Evolutionary conservation across 2,329 filamentous ascomycete species (phyloP), one percentile per base, ranked within the genome.

Genomic region (Aureobasidium sp.): DNA sequence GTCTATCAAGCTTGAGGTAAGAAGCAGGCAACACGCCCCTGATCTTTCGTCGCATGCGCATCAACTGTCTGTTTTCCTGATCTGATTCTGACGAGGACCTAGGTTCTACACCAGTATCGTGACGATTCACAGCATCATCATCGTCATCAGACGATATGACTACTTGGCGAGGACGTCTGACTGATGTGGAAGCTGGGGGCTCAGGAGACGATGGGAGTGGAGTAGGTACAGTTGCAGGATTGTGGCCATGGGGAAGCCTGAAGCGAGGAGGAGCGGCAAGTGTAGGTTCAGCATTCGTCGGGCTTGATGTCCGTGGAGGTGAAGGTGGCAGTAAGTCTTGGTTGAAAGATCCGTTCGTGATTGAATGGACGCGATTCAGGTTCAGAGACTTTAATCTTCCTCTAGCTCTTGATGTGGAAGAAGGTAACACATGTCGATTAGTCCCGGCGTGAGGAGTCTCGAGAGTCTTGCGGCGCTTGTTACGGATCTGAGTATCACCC

Each of bases 11-110:
- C 56, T 74, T 78, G 56, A 81, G 67, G 77, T 78, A 80, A 1
- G 79, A 80, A 34, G 79, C 79, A 29, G 79, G 79, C 20, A 81
- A 68, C 8, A 80, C 79, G 14, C 78, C 78, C 68, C 71, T 77
- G 52, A 80, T 80, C 41, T 73, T 74, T 60, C 72, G 77, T 11
- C 71, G 69, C 44, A 75, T 74, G 37, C 70, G 66, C 47, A 67
- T 67, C 14, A 79, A 61, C 12, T 68, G 71, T 6, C 63, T 65
- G 17, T 74, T 70, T 29, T 68, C 70, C 6, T 70, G 67, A 45
- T 74, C 72, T 5, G 70, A 67, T 22, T 74, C 70, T 31, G 67
- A 68, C 5, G 68, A 68, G 29, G 62, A 60, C 66, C 44, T 63
- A 3, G 12, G 65, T 8, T 68, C 66, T 14, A 66, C 64, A 14